phyloP scores from a whole-genome alignment of 2,329 filamentous ascomycete species.

The Ophiognomonia clavigignenti-juglandacearum region DNA sequence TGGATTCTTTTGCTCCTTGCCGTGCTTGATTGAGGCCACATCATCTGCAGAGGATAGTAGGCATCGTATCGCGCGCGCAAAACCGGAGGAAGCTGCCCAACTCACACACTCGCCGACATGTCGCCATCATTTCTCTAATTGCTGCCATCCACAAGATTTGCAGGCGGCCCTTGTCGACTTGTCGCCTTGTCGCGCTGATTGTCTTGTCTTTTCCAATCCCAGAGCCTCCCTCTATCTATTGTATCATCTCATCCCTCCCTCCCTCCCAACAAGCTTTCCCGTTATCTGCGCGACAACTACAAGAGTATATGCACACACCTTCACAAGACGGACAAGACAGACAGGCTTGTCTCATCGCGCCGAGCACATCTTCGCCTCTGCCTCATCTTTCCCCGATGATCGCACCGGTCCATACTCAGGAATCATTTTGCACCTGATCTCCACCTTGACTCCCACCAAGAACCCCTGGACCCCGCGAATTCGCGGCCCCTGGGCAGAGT shows the following conservation, averaged over 20 bases:
- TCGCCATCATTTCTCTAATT: too few relatives aligned
- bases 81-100: too few relatives aligned
- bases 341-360: neutral
- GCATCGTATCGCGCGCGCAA: too few relatives aligned
- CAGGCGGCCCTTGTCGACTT: neutral
- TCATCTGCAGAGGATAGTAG: too few relatives aligned
- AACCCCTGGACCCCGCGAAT: neutral
- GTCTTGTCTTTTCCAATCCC: slow-evolving; percentile 3
- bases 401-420: neutral
- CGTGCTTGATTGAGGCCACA: too few relatives aligned
- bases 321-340: neutral
- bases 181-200: neutral
- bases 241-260: neutral
- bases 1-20: too few relatives aligned
- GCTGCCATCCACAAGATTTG: too few relatives aligned
- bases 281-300: too few relatives aligned
- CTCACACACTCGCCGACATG: neutral
- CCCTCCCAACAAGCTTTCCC: too few relatives aligned
- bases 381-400: neutral
- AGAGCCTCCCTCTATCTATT: neutral
- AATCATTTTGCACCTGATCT: neutral
- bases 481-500: too few relatives aligned
- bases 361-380: neutral
- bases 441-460: neutral
- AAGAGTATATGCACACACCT: too few relatives aligned